Evolutionary conservation across 2,329 filamentous ascomycete species (phyloP).

Genomic region (Botryotinia narcissicola): DNA sequence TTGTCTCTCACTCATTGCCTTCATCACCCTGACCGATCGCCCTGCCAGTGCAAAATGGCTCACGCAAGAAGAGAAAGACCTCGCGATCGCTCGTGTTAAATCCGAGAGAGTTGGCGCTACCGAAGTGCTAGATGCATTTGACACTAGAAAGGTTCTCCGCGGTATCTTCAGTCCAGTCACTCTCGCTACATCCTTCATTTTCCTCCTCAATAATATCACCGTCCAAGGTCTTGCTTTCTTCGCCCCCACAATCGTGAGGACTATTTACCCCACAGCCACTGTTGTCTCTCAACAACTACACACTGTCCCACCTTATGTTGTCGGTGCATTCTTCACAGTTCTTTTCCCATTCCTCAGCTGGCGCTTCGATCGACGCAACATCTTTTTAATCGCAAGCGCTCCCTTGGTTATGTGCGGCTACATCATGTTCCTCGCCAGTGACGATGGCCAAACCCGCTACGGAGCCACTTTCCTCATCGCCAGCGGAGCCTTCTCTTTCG

Average conservation of each 20-base stretch:
- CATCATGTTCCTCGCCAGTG: conserved; percentile 64
- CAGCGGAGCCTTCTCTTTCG: conserved; percentile 60
- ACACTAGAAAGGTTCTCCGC: conserved; percentile 55
- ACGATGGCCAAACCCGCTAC: conserved; percentile 55
- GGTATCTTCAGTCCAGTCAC: conserved; percentile 66
- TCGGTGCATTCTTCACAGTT: conserved; percentile 66
- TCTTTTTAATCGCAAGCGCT: conserved; percentile 59
- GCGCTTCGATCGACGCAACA: conserved; percentile 56
- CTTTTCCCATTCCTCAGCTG: conserved; percentile 60
- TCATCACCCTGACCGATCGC: conserved; percentile 65
- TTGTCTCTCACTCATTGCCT: conserved; percentile 56
- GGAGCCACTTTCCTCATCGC: conserved; percentile 69
- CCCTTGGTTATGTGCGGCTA: conserved; percentile 68
- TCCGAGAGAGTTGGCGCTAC: conserved; percentile 63
- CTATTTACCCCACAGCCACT: conserved; percentile 59
- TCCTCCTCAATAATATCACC: conserved; percentile 52
- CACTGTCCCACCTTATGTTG: conserved; percentile 68
- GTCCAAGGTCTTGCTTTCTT: conserved; percentile 71
- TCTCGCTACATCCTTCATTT: conserved; percentile 51
- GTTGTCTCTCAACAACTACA: conserved; percentile 65
- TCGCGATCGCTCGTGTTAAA: conserved; percentile 66
- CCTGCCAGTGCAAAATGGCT: conserved; percentile 68
- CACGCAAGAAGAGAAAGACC: conserved; percentile 60
- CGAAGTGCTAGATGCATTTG: conserved; percentile 62
- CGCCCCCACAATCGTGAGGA: conserved; percentile 65